Percentiles rank a stretch among this genome's conserved stretches.
Evolutionary conservation across 2,329 filamentous ascomycete genomes (phyloP).

Genomic region (Aspergillus sp.): DNA sequence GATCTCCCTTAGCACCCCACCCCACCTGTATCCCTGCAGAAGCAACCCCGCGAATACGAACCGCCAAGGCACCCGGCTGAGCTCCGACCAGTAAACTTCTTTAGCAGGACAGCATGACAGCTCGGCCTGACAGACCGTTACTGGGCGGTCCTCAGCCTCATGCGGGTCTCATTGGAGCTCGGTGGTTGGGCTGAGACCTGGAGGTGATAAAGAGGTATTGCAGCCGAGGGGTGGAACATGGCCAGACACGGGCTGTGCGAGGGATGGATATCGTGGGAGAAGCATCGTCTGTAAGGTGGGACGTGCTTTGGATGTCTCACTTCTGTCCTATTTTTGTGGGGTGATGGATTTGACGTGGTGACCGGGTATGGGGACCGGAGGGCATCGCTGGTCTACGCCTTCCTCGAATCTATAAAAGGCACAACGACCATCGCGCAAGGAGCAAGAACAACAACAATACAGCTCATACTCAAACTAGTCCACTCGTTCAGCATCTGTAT

Average conservation of each 20-base stretch:
- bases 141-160: not conserved
- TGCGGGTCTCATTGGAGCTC: not conserved
- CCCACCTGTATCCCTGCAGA: not conserved
- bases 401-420: not conserved
- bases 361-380: too few relatives aligned
- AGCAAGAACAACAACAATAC: not conserved
- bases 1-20: not conserved
- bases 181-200: not conserved
- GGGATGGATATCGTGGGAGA: not conserved
- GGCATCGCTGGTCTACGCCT: not conserved
- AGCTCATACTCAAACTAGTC: not conserved
- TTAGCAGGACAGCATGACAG: not conserved
- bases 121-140: not conserved
- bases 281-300: not conserved
- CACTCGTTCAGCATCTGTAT: not conserved
- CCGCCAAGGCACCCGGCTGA: not conserved
- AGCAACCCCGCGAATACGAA: not conserved
- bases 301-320: not conserved
- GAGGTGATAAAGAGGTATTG: not conserved
- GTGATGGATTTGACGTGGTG: not conserved
- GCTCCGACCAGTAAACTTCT: not conserved
- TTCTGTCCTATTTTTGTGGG: not conserved
- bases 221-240: not conserved
- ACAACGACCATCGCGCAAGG: not conserved
- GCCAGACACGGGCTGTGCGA: not conserved